Evolutionary conservation across 257 asterid species (phyloP), one percentile per base, ranked within the genome.

Genomic region (Paraleonurus japonicus): DNA sequence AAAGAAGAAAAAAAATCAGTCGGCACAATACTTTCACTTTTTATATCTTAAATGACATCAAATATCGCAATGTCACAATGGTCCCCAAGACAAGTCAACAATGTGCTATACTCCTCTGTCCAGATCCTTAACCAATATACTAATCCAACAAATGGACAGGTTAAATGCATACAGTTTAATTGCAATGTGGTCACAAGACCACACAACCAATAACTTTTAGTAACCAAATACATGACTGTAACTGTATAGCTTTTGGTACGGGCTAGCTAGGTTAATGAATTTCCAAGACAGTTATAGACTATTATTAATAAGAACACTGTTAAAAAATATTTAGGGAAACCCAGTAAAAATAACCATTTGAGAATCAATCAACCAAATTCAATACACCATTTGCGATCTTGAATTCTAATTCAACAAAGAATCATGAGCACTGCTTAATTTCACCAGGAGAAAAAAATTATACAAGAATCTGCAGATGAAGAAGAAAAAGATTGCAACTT

Each of bases 401-500:
- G 50, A 64, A 53, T 20, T 17, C n/a, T 11, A 64, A 50, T 73
- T 54, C 65, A 50, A 24, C 41, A 74, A 48, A 45, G 30, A 50
- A 74, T 71, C 63, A 71, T 39, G 57, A 69, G 45, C 28, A 75
- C 35, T 37, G 51, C 27, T 23, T 27, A 45, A 6, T 2, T 33
- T 43, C 3, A 45, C 61, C 28, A 30, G 53, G 28, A 59, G 12
- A 22, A 16, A 45, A 47, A 23, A 43, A 0, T n/a, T 48, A 12
- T 2, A n/a, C 3, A 33, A 73, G 6, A 27, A 4, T 26, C 0
- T 13, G 11, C 24, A n/a, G n/a, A 37, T 7, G 33, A 45, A 61
- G 39, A 32, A 35, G 55, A 57, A 74, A 71, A 70, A 76, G 64
- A 60, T 41, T 61, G 13, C 13, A 69, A 75, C 79, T 77, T 75